Base-by-base conservation (phyloP, 2,329 filamentous ascomycete genomes). In the Aspergillus niger region DNA sequence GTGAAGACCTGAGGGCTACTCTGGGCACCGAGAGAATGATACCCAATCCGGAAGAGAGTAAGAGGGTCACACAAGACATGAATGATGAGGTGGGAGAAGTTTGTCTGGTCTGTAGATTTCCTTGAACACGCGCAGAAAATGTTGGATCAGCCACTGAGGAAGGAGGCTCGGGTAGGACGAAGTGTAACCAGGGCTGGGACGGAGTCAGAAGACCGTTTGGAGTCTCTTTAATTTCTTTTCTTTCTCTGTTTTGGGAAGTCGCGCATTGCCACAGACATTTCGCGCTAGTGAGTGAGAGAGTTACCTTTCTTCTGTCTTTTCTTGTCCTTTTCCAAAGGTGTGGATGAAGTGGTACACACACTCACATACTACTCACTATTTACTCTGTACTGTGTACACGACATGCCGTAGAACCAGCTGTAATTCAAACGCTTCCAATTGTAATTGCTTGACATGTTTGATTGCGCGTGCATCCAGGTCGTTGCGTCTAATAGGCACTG, bases 161-260 rank as follows among this genome's bases (percentile, higher is more conserved):
- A 11, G 30, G 4, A 17, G 10, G 26, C 17, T 55, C 53, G 17
- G 39, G 53, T 55, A 7, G 53, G 11, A 55, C 53, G 13, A 36
- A 36, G 53, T 55, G 53, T 47, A 20, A 55, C 53, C 24, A 28
- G 24, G 28, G 53, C 53, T 32, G 24, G 39, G 39, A 55, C 53
- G 20, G 15, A 36, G 53, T 55, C 53, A 55, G 53, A 55, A 55
- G 53, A 55, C 53, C 53, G 53, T 44, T 55, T 36, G 10, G 32
- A 11, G 11, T 36, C 5, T 47, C 38, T 54, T 28, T 44, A 28
- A 32, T 30, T 30, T 30, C 32, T 41, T 44, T 22, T 30, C 30
- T 32, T 20, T 44, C n/a, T 32, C 52, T 41, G 13, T 17, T 30
- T 36, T 32, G 36, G 38, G 26, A 17, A 22, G 24, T 28, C 24